A percentile compares a stretch with the other conserved stretches of the same genome.
These are phyloP conservation scores for Trametes villosa DNA, from an alignment of 768 basidiomycete species.

Conservation along the genomic window DNA sequence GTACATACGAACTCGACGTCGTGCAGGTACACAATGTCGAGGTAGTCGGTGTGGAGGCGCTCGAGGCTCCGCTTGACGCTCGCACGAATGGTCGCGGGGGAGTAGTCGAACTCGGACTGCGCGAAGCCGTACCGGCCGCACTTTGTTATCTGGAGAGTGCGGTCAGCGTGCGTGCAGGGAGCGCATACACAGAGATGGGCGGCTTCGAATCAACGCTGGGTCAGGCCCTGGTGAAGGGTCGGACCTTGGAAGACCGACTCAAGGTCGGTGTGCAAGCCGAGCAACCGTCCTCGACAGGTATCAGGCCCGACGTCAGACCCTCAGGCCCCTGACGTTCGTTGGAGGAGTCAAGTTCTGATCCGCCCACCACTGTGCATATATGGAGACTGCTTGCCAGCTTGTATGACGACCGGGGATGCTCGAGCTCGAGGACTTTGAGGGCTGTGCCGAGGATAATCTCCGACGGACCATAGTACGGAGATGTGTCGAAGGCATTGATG, in stretches of 20 bases:
- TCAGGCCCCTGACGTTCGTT: no score
- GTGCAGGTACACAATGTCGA: slow-evolving; percentile 83
- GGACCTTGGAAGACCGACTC: no score
- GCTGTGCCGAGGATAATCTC: slow-evolving; percentile 77
- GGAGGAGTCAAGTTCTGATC: no score
- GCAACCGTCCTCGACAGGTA: no score
- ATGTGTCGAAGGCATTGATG: slow-evolving; percentile 80
- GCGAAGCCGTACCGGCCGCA: slow-evolving; percentile 73
- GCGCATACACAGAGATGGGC: no score
- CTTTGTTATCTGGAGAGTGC: slow-evolving; percentile 70
- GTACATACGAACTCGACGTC: slow-evolving; percentile 81
- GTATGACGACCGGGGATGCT: slow-evolving; percentile 82
- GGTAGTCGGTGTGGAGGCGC: slow-evolving; percentile 73
- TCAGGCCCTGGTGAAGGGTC: no score
- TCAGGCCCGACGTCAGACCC: no score
- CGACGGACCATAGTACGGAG: slow-evolving; percentile 79
- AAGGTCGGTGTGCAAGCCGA: no score
- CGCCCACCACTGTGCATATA: not conserved
- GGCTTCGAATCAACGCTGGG: no score
- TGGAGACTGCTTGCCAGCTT: slow-evolving; percentile 54
- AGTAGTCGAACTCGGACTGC: slow-evolving; percentile 70
- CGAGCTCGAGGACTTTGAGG: slow-evolving; percentile 57
- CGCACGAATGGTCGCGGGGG: slow-evolving; percentile 62
- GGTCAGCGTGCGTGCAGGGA: not conserved
- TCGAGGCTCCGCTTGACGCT: slow-evolving; percentile 69